Evolutionary conservation across 2,329 filamentous ascomycete species (phyloP), one percentile per base, ranked within the genome.

Genomic region (Aureobasidium namibiae): DNA sequence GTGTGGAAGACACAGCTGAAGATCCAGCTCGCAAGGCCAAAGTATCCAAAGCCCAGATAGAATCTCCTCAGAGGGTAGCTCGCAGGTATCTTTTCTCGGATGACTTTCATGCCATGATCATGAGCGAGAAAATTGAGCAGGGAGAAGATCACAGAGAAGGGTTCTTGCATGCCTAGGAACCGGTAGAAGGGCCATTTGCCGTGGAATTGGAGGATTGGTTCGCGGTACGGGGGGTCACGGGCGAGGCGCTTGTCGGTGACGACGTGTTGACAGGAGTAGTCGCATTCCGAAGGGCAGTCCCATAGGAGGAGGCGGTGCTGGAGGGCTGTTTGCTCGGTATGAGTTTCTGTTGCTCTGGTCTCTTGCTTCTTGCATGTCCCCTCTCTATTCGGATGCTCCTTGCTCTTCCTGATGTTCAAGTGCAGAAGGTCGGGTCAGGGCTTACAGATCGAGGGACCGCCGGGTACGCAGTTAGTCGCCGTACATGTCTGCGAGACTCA

Each of bases 131-230:
- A 87, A 79, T 99, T 99, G 69, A 95, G 83, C 54, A 96, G 80
- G 64, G 89, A 95, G 80, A 96, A 99, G 69, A 96, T 78, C 65
- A 97, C 92, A 53, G 87, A 91, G 72, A 92, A 90, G 61, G 92
- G 91, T 76, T 99, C 94, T 76, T 99, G 94, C 78, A 96, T 88
- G 72, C 94, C 94, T 57, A 95, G 75, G 69, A 96, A 82, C 65
- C 94, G 89, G 73, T 86, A 80, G 76, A 99, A 99, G 39, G 94
- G 94, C 94, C 94, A 99, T 82, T 99, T 99, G 33, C 94, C 94
- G 77, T 99, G 91, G 79, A 92, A 99, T 76, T 99, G 94, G 60
- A 92, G 86, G 52, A 96, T 74, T 11, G 85, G 82, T 31, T 84
- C 73, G 63, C 82, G 76, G 77, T 85, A 85, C 0, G 82, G 82